A percentile compares a stretch with the other conserved stretches of the same genome.
Conservation (phyloP, 768 basidiomycete species). For the Hydnomerulius pinastri region DNA sequence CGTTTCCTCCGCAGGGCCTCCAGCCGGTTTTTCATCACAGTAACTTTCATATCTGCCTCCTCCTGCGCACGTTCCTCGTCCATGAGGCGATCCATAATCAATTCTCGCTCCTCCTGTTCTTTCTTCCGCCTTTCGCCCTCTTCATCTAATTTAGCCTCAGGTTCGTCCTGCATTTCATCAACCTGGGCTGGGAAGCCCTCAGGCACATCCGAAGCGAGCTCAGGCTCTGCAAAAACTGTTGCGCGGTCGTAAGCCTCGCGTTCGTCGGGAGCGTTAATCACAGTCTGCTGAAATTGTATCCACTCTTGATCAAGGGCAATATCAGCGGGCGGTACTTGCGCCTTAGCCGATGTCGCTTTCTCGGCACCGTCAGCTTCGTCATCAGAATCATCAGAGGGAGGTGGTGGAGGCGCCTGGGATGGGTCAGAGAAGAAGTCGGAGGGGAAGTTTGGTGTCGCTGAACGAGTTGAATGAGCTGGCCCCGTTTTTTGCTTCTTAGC, state of each 20-base stretch:
- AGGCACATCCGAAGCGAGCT: constrained; percentile 46
- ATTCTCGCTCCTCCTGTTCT: constrained; percentile 72
- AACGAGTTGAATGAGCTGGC: constrained; percentile 7
- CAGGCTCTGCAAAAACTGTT: constrained; percentile 71
- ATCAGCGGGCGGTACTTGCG: constrained; percentile 5
- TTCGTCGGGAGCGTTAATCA: constrained; percentile 46
- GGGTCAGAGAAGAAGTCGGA: constrained; percentile 83
- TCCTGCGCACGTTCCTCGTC: constrained; percentile 88
- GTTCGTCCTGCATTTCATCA: constrained; percentile 24
- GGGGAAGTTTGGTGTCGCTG: constrained; percentile 45
- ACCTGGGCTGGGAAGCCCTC: constrained; percentile 50
- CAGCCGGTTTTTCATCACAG: constrained; percentile 61
- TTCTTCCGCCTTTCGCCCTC: constrained; percentile 49
- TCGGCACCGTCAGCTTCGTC: constrained; percentile 43
- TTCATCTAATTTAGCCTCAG: constrained; percentile 25
- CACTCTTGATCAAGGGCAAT: constrained; percentile 68
- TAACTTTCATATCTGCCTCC: constrained; percentile 80
- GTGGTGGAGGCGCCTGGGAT: constrained; percentile 45
- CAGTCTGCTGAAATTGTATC: constrained; percentile 67
- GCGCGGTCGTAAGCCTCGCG: constrained; percentile 65
- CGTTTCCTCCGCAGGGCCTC: constrained; percentile 57
- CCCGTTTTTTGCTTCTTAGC: constrained; percentile 33
- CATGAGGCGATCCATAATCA: constrained; percentile 83
- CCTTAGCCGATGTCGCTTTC: constrained; percentile 12
- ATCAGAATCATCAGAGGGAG: constrained; percentile 40